phyloP scores from a whole-genome alignment of 768 basidiomycete species.

The Termitomyces sp. region DNA sequence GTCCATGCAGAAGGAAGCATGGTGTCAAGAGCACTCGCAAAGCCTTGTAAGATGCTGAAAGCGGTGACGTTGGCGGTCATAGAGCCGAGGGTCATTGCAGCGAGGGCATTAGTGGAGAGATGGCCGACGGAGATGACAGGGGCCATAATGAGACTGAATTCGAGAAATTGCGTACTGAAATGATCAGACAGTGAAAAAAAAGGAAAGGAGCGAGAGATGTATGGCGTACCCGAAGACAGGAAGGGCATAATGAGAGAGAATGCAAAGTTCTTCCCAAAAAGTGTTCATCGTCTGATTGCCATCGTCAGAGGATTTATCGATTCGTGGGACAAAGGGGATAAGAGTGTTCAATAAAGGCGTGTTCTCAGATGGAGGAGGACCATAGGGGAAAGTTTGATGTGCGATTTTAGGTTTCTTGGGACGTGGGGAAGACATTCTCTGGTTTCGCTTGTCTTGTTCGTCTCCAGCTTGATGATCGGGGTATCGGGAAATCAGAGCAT shows the following conservation, averaged over 20 bases:
- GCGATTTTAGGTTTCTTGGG: constrained; percentile 9
- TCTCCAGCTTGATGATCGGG: constrained; percentile 24
- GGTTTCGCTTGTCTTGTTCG: constrained; percentile 1
- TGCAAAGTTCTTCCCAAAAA: constrained; percentile 53
- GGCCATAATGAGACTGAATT: constrained; percentile 81
- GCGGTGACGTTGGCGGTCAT: constrained; percentile 74
- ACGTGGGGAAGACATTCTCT: neutral
- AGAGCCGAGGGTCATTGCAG: constrained; percentile 69
- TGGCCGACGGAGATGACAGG: constrained; percentile 89
- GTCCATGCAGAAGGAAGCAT: constrained; percentile 96
- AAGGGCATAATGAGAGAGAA: constrained; percentile 57
- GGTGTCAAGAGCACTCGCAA: constrained; percentile 84
- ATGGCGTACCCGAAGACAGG: constrained; percentile 62
- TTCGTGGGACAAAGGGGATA: constrained; percentile 51
- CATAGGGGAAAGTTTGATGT: constrained; percentile 6
- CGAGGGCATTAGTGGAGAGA: constrained; percentile 82
- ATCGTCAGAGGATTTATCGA: constrained; percentile 40
- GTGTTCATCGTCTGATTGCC: constrained; percentile 22
- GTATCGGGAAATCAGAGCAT: constrained; percentile 53
- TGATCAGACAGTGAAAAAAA: neutral
- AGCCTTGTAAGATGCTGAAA: constrained; percentile 77
- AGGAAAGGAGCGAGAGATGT: neutral
- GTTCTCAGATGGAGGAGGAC: constrained; percentile 31
- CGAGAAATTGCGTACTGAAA: constrained; percentile 67
- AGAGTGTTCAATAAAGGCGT: constrained; percentile 55